phyloP scores from a whole-genome alignment of 192 early-diverging fungal genomes.

The Podochytrium sp. region DNA sequence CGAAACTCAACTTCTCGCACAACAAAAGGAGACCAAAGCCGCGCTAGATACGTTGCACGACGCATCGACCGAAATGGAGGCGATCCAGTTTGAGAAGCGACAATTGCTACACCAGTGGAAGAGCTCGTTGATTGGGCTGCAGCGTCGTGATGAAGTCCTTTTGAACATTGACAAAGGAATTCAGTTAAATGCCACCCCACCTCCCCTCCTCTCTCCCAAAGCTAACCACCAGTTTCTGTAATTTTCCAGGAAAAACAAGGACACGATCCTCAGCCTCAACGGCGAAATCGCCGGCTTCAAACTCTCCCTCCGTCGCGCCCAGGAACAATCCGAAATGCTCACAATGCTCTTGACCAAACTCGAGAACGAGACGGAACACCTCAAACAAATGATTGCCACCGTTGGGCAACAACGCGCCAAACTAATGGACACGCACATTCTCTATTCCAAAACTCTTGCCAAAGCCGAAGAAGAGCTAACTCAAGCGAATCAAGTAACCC shows the following conservation, averaged over 20 bases:
- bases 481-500: conserved; percentile 40
- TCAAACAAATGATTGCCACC: conserved; percentile 52
- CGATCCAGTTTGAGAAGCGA: conserved; percentile 67
- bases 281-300: conserved; percentile 57
- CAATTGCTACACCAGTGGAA: conserved; percentile 69
- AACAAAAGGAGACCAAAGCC: conserved; percentile 61
- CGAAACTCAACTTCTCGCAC: conserved; percentile 58
- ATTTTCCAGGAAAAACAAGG: conserved; percentile 49
- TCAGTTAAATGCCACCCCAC: conserved; percentile 22
- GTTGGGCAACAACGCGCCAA: conserved; percentile 53
- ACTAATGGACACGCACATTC: conserved; percentile 50
- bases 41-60: conserved; percentile 63
- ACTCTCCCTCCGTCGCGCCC: conserved; percentile 43
- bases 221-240: neutral
- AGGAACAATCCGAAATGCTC: conserved; percentile 59
- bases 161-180: conserved; percentile 48
- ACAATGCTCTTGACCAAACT: conserved; percentile 56
- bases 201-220: neutral
- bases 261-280: conserved; percentile 46
- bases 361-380: conserved; percentile 50
- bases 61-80: conserved; percentile 65
- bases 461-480: conserved; percentile 58
- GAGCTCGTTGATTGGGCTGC: conserved; percentile 56
- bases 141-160: conserved; percentile 58
- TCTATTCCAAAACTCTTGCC: conserved; percentile 50